Conservation (phyloP, 257 asterid genomes). For the Hygrophila difformis region DNA sequence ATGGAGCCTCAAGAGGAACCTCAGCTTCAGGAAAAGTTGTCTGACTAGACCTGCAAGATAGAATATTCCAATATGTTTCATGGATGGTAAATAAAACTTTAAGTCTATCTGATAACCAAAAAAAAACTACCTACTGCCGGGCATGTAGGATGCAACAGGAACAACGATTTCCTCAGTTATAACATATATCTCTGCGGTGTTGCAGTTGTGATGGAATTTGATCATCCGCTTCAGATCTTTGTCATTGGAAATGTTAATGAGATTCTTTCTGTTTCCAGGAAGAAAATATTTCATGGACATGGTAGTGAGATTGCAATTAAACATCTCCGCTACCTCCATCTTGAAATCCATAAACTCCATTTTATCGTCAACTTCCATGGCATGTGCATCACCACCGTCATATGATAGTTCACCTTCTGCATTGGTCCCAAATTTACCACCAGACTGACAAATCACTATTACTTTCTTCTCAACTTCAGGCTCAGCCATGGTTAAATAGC, state of each 20-base stretch:
- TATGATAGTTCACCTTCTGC: conserved; percentile 61
- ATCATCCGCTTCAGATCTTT: conserved; percentile 89
- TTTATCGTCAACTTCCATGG: conserved; percentile 81
- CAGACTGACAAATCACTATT: conserved; percentile 90
- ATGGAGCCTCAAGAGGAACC: conserved; percentile 49
- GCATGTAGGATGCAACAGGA: conserved; percentile 75
- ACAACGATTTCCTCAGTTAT: conserved; percentile 58
- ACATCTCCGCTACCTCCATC: conserved; percentile 90
- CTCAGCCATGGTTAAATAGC: conserved; percentile 47
- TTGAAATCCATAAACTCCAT: conserved; percentile 73
- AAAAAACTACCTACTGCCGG: conserved; percentile 82
- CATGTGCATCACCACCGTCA: conserved; percentile 98
- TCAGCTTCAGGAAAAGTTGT: conserved; percentile 77
- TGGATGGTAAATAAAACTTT: conserved; percentile 16
- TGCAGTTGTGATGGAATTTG: conserved; percentile 59
- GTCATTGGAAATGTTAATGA: conserved; percentile 81
- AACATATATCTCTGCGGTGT: conserved; percentile 65
- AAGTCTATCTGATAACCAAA: conserved; percentile 17
- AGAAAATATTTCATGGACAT: conserved; percentile 77
- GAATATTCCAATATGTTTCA: conserved; percentile 21
- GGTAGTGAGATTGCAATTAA: conserved; percentile 42
- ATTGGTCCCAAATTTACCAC: conserved; percentile 85
- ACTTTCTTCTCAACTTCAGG: conserved; percentile 60
- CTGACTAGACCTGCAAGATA: conserved; percentile 82
- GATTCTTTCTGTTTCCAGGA: conserved; percentile 90